Base-by-base conservation (phyloP, 2,329 filamentous ascomycete genomes). In the Sarocladium brachiariae region DNA sequence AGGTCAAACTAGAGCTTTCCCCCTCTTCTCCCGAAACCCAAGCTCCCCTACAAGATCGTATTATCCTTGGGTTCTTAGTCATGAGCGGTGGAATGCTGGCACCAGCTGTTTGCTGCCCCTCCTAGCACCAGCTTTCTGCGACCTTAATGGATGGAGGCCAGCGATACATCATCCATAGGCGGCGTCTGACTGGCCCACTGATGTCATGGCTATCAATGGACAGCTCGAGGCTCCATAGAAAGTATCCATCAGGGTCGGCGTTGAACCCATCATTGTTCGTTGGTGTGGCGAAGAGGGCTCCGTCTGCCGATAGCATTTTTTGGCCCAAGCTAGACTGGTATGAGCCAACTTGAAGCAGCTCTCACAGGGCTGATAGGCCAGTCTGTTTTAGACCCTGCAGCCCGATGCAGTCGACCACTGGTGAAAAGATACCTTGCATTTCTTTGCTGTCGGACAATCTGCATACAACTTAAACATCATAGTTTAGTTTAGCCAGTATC, bases 31-130 rank as follows among this genome's bases (percentile, higher is more conserved):
- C 11, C 4, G 18, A 5, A 39, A 18, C 37, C 14, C 18, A 45
- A 21, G 24, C n/a, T 33, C 43, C 27, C 27, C 13, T n/a, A 31
- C 18, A 21, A 9, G n/a, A 33, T 4, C 25, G 16, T 47, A 21
- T 21, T 47, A 47, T 33, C n/a, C 10, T 14, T 47, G 43, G 39
- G 43, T 33, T n/a, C 43, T 47, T 47, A 47, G 43, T 47, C 43
- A 47, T 33, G 25, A 25, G 23, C 39, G 43, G 25, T 47, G 25
- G n/a, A n/a, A 18, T 45, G 18, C n/a, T 7, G 37, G 16, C 37
- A 23, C 19, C 37, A 47, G 25, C 43, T 33, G 14, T 47, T 47
- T 16, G 25, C 25, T 19, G 27, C 43, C 43, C 43, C 43, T 47
- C 43, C 43, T 33, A 47, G 43, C 24, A 47, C 39, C 13, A 45